Conservation (phyloP, 768 basidiomycete genomes). For the Mycena galericulata region DNA sequence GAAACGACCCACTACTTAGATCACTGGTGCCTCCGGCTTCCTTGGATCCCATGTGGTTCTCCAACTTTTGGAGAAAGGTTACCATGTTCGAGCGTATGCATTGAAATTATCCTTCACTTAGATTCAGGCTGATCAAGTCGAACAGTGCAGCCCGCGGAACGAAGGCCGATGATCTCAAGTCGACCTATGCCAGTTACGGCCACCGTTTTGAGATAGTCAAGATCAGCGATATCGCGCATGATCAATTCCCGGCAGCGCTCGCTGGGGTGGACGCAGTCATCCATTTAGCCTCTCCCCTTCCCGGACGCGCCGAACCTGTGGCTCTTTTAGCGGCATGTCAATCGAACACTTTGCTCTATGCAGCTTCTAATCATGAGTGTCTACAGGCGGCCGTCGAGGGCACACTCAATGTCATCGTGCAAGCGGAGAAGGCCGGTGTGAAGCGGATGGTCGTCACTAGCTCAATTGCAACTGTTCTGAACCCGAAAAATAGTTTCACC, state of each 20-base stretch:
- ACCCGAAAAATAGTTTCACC: constrained; percentile 36
- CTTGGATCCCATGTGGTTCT: constrained; percentile 56
- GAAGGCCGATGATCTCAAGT: constrained; percentile 36
- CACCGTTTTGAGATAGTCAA: constrained; percentile 40
- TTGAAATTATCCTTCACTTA: no score
- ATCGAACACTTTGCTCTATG: no score
- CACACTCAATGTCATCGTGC: constrained; percentile 49
- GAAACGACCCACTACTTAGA: no score
- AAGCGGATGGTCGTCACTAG: constrained; percentile 48
- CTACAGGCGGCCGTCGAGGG: constrained; percentile 48
- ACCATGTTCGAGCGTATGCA: constrained; percentile 60
- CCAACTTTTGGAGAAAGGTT: constrained; percentile 58
- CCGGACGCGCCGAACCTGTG: constrained; percentile 35
- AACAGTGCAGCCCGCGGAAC: constrained; percentile 37
- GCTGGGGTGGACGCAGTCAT: constrained; percentile 60
- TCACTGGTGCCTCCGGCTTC: constrained; percentile 60
- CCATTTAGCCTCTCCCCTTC: constrained; percentile 54
- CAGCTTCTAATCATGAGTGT: background rate
- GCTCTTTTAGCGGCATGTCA: constrained; percentile 36
- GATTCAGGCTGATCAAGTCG: background rate
- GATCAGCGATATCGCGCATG: constrained; percentile 43
- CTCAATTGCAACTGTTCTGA: constrained; percentile 41
- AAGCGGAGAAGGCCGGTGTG: constrained; percentile 49
- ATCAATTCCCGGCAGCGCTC: constrained; percentile 59
- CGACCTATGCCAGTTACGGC: constrained; percentile 34